Base-by-base conservation (phyloP, 768 basidiomycete species). In the Imleria badia region DNA sequence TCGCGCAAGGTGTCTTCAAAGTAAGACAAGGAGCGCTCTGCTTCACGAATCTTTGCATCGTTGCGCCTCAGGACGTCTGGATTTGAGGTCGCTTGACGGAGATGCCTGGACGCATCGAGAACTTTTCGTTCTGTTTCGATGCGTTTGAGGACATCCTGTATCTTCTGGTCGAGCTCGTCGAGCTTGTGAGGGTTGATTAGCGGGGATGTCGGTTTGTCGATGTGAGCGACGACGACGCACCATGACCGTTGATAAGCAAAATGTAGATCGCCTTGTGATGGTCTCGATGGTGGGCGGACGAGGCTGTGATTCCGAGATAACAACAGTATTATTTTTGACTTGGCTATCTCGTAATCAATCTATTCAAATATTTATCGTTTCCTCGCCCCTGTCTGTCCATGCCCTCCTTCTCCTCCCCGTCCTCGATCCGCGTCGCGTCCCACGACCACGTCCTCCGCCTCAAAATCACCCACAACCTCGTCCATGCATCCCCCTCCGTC, bases 71-170 rank as follows among this genome's bases (percentile, higher is more conserved):
- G 75, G 45, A 95, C 94, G 73, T 94, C 92, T 62, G 83, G 88
- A 66, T 96, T 96, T 41, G 76, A 81, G 31, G 93, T 94, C 3
- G 93, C 93, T 70, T 84, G 82, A 43, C 87, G 82, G 52, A 95
- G 78, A 61, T 82, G 80, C 67, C 87, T 83, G 29, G 86, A 85
- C 17, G 87, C 93, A 72, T 94, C 91, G 60, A 96, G 79, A 69
- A 95, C 86, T 81, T 92, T 94, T 73, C 88, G 89, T 76, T 96
- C 92, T 34, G 89, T 94, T 76, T 88, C 83, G 71, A 96, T 94
- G 72, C 89, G 89, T 73, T 84, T 87, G 76, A 87, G 84, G 65
- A 94, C 85, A 73, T 93, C 91, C 71, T 87, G 85, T 70, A 95
- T 93, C 83, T 94, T 95, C 82, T 86, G 86, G 83, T 94, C 91